A percentile compares a stretch with the other conserved stretches of the same genome.
Conservation (phyloP, 768 basidiomycete species). For the Hygrocybe punicea region DNA sequence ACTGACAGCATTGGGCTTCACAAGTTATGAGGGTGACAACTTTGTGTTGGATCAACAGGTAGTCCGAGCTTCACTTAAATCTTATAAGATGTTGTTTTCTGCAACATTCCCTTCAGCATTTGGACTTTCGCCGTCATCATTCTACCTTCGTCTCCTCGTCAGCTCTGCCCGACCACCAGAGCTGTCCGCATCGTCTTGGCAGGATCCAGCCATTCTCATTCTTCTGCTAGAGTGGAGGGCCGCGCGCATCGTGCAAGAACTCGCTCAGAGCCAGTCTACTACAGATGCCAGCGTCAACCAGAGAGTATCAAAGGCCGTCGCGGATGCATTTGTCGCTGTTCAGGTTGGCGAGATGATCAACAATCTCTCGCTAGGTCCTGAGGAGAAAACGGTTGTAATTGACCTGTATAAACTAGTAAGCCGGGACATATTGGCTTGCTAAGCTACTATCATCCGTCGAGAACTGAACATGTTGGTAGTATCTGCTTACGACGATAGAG, state of each 20-base stretch:
- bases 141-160: conserved; percentile 55
- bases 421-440: not conserved
- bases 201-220: conserved; percentile 40
- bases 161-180: conserved; percentile 19
- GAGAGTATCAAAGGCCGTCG: conserved; percentile 58
- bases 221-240: conserved; percentile 64
- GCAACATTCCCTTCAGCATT: conserved; percentile 23
- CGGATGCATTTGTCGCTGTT: conserved; percentile 64
- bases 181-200: conserved; percentile 30
- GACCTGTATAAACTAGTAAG: conserved; percentile 48
- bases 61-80: conserved; percentile 65
- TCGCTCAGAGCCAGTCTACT: conserved; percentile 35
- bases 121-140: conserved; percentile 46
- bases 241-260: conserved; percentile 51
- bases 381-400: conserved; percentile 29
- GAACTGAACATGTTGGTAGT: conserved; percentile 37
- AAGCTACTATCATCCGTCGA: not conserved
- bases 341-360: conserved; percentile 51
- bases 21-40: conserved; percentile 75
- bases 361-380: conserved; percentile 17
- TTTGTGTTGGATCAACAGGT: conserved; percentile 74
- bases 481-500: conserved; percentile 58
- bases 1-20: conserved; percentile 1
- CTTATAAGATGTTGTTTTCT: conserved; percentile 40
- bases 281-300: conserved; percentile 55